Evolutionary conservation across 208 protist species (phyloP), one percentile per base, ranked within the genome.

Genomic region (Trypanosoma platydactyli): DNA sequence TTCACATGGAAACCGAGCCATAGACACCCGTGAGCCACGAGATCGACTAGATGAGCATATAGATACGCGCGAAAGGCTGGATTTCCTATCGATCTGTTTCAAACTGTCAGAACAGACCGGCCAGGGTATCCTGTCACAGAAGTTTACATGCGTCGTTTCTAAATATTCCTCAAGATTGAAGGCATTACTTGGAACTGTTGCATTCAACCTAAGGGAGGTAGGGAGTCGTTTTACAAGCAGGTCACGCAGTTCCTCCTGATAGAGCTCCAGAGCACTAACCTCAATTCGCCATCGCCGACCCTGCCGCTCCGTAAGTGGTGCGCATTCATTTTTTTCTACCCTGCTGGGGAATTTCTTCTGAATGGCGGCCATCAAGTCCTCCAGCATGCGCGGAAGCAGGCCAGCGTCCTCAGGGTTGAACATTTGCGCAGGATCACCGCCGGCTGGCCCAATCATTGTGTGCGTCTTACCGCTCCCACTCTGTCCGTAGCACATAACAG

Each of bases 381-480:
- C 24, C 29, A 76, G 25, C 24, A 76, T 61, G 27, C 70, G 48
- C 24, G 70, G 62, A 18, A 76, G 3, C 29, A 76, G 22, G n/a
- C 70, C 70, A 5, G 13, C 30, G 15, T 69, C 40, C 27, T 66
- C 51, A 15, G 1, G 1, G 7, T 46, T 35, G 12, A 22, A 5
- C 3, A 60, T 46, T 2, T 15, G 1, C 9, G 64, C 68, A 24
- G 38, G 12, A 38, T 38, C 33, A 0, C 80, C 85, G 0, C 80
- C 81, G 18, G 56, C 51, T 30, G 83, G 74, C 15, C 89, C 88
- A 25, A 94, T 35, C 69, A 94, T 83, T 13, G 86, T 94, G 80
- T 94, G 84, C 7, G 91, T 96, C 64, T 96, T 96, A 16, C 96
- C 96, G 24, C 86, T 92, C 5, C 94, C 89, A 51, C 87, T 97